A percentile compares a stretch with the other conserved stretches of the same genome.
phyloP scores from a whole-genome alignment of 768 basidiomycete species.

The Saitozyma sp. region DNA sequence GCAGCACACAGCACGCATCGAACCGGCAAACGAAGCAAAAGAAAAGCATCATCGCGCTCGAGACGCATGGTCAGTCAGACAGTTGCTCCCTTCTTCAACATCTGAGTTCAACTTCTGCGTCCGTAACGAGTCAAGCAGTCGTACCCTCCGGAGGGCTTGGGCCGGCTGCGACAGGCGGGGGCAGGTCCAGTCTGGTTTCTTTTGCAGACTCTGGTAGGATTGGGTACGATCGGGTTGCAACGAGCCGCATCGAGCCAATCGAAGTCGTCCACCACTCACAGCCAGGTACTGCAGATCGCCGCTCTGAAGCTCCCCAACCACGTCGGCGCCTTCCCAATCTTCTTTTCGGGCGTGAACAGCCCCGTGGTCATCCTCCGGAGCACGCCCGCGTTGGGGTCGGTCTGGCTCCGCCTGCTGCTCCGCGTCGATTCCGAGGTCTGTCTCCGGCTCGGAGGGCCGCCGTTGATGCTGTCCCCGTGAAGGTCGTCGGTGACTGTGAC shows the following conservation, averaged over 20 bases:
- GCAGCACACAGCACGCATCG: too few species aligned
- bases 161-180: too few species aligned
- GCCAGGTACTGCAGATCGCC: conserved; percentile 40
- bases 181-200: too few species aligned
- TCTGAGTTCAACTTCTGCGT: too few species aligned
- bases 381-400: conserved; percentile 30
- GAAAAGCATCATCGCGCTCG: too few species aligned
- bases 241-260: not conserved
- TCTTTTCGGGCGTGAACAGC: conserved; percentile 46
- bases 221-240: conserved; percentile 44
- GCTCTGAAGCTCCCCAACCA: conserved; percentile 34
- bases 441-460: not conserved
- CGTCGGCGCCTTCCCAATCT: conserved; percentile 41
- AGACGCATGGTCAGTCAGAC: too few species aligned
- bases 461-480: too few species aligned
- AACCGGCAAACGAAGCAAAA: not conserved
- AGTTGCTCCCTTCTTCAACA: too few species aligned
- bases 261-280: conserved; percentile 27
- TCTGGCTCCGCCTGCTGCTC: not conserved
- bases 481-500: too few species aligned
- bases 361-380: conserved; percentile 49
- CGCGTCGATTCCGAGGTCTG: not conserved
- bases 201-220: too few species aligned
- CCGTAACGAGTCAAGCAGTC: too few species aligned
- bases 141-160: too few species aligned